Evolutionary conservation across 2,329 filamentous ascomycete genomes (phyloP), one percentile per base, ranked within the genome.

Genomic region (Colletotrichum sp.): DNA sequence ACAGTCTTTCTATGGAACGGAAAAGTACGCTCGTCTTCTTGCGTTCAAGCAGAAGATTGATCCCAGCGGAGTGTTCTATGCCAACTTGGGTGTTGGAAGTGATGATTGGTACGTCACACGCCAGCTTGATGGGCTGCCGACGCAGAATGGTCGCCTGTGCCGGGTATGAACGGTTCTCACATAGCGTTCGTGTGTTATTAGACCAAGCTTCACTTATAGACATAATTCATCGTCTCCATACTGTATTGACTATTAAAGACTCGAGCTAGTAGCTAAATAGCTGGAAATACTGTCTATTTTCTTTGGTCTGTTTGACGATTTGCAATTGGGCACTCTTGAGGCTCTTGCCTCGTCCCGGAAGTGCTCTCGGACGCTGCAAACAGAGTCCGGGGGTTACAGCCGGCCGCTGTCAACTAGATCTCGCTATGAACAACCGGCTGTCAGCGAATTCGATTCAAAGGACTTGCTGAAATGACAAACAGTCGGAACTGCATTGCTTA

Each of bases 1-100:
- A 4, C 65, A 81, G 70, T 76, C 78, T 4, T 84, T 84, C 66
- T 84, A 79, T n/a, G 83, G 83, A 6, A 59, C 64, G 8, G 66
- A 80, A 21, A 80, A 81, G 52, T 84, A 84, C n/a, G 74, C 75
- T 12, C 70, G 78, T 7, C 78, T 84, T 13, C 61, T 79, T 5
- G 71, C 77, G 15, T 78, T 82, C 18, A 84, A 84, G 79, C 77
- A 79, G 34, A 79, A 80, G 77, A 78, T 80, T 36, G 83, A 84
- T 24, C 82, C 83, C 5, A 68, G 76, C 7, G 71, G 73, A 7
- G 36, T 84, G 0, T 83, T 84, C 39, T 83, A 80, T 64, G 80
- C 79, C 30, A 78, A 76, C 7, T 78, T 78, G 18, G 80, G 78
- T 10, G 81, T 83, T 4, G 82, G 81, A 1, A 80, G 81, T 13